Evolutionary conservation across 495 filamentous ascomycete genomes (phyloP).

Genomic region (Chaetomium fimeti): DNA sequence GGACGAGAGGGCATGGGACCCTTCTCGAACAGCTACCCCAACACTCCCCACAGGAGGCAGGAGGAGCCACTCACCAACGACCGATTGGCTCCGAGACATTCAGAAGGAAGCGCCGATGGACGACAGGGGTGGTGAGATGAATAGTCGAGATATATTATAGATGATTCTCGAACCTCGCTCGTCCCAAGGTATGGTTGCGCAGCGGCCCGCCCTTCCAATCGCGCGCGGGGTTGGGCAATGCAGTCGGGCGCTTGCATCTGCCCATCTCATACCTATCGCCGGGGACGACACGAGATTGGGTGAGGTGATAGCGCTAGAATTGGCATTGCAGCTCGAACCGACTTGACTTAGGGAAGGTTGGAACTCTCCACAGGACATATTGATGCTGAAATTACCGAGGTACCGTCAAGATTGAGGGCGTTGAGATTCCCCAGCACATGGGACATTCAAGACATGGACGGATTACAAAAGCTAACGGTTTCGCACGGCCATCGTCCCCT

Average conservation of each 20-base stretch:
- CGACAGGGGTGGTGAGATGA: background rate
- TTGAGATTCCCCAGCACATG: too few species aligned
- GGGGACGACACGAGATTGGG: background rate
- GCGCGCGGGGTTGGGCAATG: background rate
- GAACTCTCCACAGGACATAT: too few species aligned
- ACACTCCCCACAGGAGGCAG: background rate
- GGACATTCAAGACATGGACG: background rate
- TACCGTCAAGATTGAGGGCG: too few species aligned
- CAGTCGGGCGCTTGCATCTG: constrained; percentile 3
- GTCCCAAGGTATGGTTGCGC: background rate
- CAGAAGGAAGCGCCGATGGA: constrained; percentile 17
- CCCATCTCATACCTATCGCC: background rate
- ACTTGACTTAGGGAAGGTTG: too few species aligned
- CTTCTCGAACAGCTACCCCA: constrained; percentile 2
- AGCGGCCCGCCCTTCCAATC: background rate
- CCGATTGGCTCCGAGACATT: constrained; percentile 13
- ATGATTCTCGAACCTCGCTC: constrained; percentile 4
- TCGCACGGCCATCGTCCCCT: background rate
- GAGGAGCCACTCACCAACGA: constrained; percentile 1
- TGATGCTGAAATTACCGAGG: too few species aligned
- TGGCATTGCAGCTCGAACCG: background rate
- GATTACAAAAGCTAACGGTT: background rate
- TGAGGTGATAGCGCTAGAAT: background rate
- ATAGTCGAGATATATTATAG: background rate
- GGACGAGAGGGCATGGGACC: background rate